These are phyloP conservation scores for Parafenestella ontariensis DNA, from an alignment of 2,329 filamentous ascomycete genomes.

Conservation along the genomic window DNA sequence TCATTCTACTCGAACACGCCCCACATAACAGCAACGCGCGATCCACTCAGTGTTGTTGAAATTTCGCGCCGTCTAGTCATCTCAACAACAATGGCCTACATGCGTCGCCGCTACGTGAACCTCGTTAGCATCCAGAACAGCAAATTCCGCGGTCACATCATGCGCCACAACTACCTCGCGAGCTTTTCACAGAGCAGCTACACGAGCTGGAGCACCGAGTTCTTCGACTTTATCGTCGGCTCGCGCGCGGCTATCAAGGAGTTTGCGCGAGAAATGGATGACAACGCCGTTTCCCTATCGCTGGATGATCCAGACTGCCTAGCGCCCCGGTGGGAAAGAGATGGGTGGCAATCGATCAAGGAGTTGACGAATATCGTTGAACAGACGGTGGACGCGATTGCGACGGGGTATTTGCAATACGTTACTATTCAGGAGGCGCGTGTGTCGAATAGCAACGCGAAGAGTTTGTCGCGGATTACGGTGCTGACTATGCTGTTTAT, in stretches of 20 bases:
- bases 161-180: slow-evolving; percentile 10
- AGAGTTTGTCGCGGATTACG: slow-evolving; percentile 8
- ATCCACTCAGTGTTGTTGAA: slow-evolving; percentile 2
- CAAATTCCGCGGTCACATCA: background rate
- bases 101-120: slow-evolving; percentile 13
- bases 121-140: slow-evolving; percentile 9
- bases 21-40: background rate
- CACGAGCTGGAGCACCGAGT: slow-evolving; percentile 6
- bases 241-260: slow-evolving; percentile 10
- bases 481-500: slow-evolving; percentile 15
- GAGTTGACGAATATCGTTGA: slow-evolving; percentile 3
- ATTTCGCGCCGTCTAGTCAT: slow-evolving; percentile 9
- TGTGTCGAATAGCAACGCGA: slow-evolving; percentile 8
- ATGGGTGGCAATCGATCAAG: slow-evolving; percentile 10
- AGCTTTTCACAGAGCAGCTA: slow-evolving; percentile 11
- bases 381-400: slow-evolving; percentile 1
- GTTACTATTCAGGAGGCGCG: slow-evolving; percentile 14
- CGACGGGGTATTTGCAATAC: slow-evolving; percentile 11
- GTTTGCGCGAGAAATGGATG: slow-evolving; percentile 9
- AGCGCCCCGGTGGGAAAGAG: slow-evolving; percentile 5
- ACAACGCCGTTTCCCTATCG: slow-evolving; percentile 9
- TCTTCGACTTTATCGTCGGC: slow-evolving; percentile 14
- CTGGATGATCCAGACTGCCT: background rate
- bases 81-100: slow-evolving; percentile 2
- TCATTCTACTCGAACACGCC: background rate